Evolutionary conservation across 129 eudicot species (phyloP).

Genomic region (Sambucus nigra): DNA sequence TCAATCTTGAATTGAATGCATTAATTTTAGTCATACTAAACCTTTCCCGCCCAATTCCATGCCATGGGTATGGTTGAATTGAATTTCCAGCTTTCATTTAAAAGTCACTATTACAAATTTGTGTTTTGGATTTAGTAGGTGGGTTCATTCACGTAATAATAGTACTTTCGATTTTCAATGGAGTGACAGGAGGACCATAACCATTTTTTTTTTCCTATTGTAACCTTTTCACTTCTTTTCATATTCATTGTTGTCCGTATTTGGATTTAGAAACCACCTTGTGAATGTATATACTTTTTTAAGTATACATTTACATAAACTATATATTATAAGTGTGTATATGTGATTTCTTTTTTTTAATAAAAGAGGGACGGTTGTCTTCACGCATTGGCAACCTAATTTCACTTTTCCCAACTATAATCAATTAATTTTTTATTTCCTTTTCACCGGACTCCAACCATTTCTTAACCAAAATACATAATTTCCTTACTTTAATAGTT

Average conservation of each 20-base stretch:
- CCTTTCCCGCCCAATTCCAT: too few species aligned
- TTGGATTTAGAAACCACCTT: not conserved
- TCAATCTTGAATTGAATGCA: too few species aligned
- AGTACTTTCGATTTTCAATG: not conserved
- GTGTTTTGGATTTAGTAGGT: not conserved
- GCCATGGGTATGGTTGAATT: too few species aligned
- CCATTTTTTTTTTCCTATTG: not conserved
- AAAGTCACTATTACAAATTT: not conserved
- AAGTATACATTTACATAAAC: constrained; percentile 1
- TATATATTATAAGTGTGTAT: constrained; percentile 5
- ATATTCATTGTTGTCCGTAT: not conserved
- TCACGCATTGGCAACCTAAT: constrained; percentile 94
- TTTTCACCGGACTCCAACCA: constrained; percentile 75
- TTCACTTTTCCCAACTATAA: constrained; percentile 72
- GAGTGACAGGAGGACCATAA: not conserved
- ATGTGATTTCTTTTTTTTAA: constrained; percentile 16
- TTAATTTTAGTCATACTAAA: too few species aligned
- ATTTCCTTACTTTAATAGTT: constrained; percentile 35
- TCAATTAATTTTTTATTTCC: constrained; percentile 20
- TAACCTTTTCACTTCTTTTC: not conserved
- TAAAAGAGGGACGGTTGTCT: constrained; percentile 34
- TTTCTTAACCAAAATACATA: constrained; percentile 72
- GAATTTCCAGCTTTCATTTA: not conserved
- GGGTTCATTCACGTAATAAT: not conserved
- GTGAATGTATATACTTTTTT: not conserved